Percentiles rank a stretch among this genome's conserved stretches.
These are phyloP conservation scores for Fagopyrum esculentum DNA, from an alignment of 148 eudicot genomes.

Conservation along the genomic window DNA sequence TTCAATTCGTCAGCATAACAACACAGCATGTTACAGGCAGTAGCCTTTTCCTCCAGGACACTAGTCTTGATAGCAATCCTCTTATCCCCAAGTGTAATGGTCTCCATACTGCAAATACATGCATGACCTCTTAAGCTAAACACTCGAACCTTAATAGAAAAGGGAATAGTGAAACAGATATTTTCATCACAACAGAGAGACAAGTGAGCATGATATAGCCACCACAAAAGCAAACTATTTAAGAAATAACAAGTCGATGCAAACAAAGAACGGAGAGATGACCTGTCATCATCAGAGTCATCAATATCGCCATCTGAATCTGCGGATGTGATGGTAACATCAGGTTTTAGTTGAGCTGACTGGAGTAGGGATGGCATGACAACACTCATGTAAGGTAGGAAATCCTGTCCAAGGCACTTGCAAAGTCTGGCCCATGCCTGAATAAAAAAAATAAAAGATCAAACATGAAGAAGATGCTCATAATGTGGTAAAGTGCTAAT, in stretches of 20 bases:
- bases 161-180: background rate
- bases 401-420: conserved; percentile 99
- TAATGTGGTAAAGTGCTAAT: background rate
- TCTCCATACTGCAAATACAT: conserved; percentile 68
- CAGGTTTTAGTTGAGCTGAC: conserved; percentile 97
- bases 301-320: conserved; percentile 84
- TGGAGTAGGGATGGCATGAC: conserved; percentile 94
- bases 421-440: conserved; percentile 99
- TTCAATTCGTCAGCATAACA: conserved; percentile 97
- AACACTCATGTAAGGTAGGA: conserved; percentile 89
- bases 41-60: conserved; percentile 96
- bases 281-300: conserved; percentile 99
- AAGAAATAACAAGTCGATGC: background rate
- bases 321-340: conserved; percentile 84
- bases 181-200: background rate
- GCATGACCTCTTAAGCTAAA: background rate
- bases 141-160: background rate
- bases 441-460: background rate
- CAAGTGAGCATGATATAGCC: background rate
- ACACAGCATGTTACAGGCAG: conserved; percentile 97
- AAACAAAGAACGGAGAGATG: background rate
- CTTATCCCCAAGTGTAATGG: conserved; percentile 93
- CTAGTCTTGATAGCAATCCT: conserved; percentile 96
- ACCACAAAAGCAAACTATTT: background rate
- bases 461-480: background rate